Percentiles rank a stretch among this genome's conserved stretches.
Evolutionary conservation across 73 alveolate genomes (phyloP).

Genomic region (Durusdinium trenchii): DNA sequence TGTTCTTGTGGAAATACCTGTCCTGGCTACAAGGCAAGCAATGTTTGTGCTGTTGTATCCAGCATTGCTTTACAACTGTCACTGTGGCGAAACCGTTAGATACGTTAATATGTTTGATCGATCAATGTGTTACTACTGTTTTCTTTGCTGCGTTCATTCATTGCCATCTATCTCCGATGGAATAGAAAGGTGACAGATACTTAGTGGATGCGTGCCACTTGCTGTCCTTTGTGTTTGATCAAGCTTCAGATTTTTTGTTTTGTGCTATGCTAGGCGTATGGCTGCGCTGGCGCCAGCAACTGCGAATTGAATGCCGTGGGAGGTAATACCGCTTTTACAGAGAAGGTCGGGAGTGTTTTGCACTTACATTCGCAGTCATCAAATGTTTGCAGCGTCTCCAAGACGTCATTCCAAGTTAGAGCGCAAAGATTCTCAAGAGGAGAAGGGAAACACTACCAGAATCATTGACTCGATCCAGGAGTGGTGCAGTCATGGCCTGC

Average conservation of each 20-base stretch:
- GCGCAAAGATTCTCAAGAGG: not conserved
- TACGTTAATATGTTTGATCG: no score
- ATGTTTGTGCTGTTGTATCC: not conserved
- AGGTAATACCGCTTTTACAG: not conserved
- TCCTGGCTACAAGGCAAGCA: conserved; percentile 79
- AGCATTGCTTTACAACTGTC: not conserved
- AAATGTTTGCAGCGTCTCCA: not conserved
- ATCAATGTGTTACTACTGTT: no score
- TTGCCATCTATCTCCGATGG: no score
- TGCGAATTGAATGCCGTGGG: conserved; percentile 62
- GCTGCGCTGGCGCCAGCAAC: conserved; percentile 92
- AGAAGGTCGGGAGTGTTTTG: not conserved
- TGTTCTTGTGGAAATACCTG: conserved; percentile 73
- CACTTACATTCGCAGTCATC: not conserved
- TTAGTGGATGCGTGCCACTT: no score
- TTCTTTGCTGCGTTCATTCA: no score
- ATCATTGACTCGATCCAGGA: conserved; percentile 17
- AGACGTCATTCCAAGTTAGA: not conserved
- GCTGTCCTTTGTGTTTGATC: no score
- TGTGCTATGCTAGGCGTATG: conserved; percentile 12
- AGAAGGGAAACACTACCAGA: not conserved
- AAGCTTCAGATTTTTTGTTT: no score
- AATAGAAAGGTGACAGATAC: no score
- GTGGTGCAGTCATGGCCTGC: conserved; percentile 90
- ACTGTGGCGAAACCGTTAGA: no score